Base-by-base conservation (phyloP, 2,329 filamentous ascomycete species). In the Calycina herbarum region DNA sequence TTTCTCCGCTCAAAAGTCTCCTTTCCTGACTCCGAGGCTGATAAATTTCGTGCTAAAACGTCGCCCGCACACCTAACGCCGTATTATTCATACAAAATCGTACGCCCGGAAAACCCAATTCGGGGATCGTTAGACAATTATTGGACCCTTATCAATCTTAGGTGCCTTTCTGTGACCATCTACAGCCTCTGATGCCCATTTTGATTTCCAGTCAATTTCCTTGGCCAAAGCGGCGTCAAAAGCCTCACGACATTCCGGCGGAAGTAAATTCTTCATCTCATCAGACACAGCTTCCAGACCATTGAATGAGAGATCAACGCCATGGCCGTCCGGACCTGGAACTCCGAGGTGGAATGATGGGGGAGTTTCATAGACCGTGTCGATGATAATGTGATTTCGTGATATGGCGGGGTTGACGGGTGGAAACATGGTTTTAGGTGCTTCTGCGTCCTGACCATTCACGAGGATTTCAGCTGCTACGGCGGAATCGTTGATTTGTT, bases 171-270 rank as follows among this genome's bases (percentile, higher is more conserved):
- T 80, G 48, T 82, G 80, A 66, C 78, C 81, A 65, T 86, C 85
- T 10, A 82, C 78, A 42, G 77, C 81, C 78, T 97, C 94, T 5
- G 85, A 83, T 17, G 85, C 85, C 92, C 93, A 97, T 68, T 83
- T 84, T 38, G 78, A 81, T 76, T 91, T 91, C 91, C 93, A 98
- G 63, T 84, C 79, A 67, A 79, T 77, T 77, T 97, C 92, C 63
- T 84, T 82, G 11, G 79, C 79, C 61, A 88, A 80, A 2, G 92
- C 89, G 62, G 85, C 81, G 61, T 93, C 82, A 68, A 97, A 93
- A 0, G 91, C 90, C 45, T 82, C 79, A 45, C 90, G 85, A 76
- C 92, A 95, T 68, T 92, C 88, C 1, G 83, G 77, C 1, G 89
- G 90, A 66, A 94, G 81, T 66, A 90, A 82, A 35, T 86, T 84